These are phyloP conservation scores for Metschnikowia hibisci DNA, from an alignment of 805 yeast genomes.

Conservation along the genomic window DNA sequence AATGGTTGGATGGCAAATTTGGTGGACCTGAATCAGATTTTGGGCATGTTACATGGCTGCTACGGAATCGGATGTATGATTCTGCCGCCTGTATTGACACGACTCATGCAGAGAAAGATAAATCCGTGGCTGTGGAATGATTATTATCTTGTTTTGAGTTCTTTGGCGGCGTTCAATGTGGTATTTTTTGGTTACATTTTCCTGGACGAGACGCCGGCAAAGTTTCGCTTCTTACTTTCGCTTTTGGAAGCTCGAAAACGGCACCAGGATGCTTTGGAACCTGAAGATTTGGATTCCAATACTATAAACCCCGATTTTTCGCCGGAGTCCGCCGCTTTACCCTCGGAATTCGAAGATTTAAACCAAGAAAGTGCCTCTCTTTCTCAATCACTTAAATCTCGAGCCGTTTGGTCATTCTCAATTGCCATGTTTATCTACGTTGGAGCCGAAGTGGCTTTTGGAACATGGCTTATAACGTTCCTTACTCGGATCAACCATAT, in stretches of 20 bases:
- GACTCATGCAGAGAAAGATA: conserved; percentile 33
- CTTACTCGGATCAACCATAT: conserved; percentile 37
- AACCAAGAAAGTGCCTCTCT: conserved; percentile 18
- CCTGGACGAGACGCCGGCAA: conserved; percentile 43
- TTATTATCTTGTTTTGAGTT: conserved; percentile 38
- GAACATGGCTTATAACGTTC: conserved; percentile 51
- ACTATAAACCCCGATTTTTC: too few species aligned
- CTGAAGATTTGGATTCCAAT: not conserved
- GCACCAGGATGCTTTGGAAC: not conserved
- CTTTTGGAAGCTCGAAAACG: conserved; percentile 13
- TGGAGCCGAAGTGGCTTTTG: conserved; percentile 52
- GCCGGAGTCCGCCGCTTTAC: conserved; percentile 16
- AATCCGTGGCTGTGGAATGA: conserved; percentile 47
- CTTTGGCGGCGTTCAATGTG: conserved; percentile 23
- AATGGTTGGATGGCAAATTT: conserved; percentile 51
- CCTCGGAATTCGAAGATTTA: conserved; percentile 8
- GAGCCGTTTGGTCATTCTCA: conserved; percentile 39
- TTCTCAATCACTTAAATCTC: conserved; percentile 32
- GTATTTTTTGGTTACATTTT: conserved; percentile 24
- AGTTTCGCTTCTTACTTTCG: conserved; percentile 31
- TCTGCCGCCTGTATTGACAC: conserved; percentile 45
- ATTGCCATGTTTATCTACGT: conserved; percentile 44
- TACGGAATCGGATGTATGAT: conserved; percentile 54
- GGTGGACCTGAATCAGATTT: conserved; percentile 44
- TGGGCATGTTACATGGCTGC: conserved; percentile 50